Base-by-base conservation (phyloP, 208 protist genomes). In the Tetramitus jugosus region DNA sequence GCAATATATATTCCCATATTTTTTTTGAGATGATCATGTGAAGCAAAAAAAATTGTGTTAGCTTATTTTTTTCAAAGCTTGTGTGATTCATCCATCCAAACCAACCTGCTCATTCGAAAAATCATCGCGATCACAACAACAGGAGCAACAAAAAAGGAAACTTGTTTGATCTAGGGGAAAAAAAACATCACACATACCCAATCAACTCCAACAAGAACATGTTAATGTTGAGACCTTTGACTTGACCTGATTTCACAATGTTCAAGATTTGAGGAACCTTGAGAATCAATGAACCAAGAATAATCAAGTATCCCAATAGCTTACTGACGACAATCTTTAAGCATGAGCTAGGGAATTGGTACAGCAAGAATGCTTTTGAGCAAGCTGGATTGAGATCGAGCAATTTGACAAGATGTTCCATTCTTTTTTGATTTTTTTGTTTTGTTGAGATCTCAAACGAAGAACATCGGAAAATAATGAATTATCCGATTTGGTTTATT, bases 261-360 rank as follows among this genome's bases (percentile, higher is more conserved):
- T 6, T 65, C 8, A 78, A 23, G 43, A 78, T 78, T 72, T 78
- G 76, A 17, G 76, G 76, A 65, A 78, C 35, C 33, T 78, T 78
- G 53, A 37, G 45, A 7, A 78, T 14, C 1, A 60, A n/a, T 31
- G 52, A 42, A 53, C 52, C 76, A 29, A 42, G 31, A 65, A 78
- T 61, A 31, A 78, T n/a, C 8, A 40, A 37, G 43, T 37, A 40
- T n/a, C 76, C 76, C 6, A 78, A 43, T 31, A 78, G 13, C 42
- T 78, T 78, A 20, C 37, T 53, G 8, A 78, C 10, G 3, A 77
- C 14, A 56, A 77, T 39, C 39, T 60, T 61, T 26, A 77, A 35
- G 26, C 74, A 77, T 33, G 1, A 39, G 6, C 42, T 14, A 39
- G 6, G 29, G 39, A 74, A 53, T 37, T n/a, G 31, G 39, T 52